These are phyloP conservation scores for Plantago lanceolata DNA, from an alignment of 305 asterid genomes.

Conservation along the genomic window DNA sequence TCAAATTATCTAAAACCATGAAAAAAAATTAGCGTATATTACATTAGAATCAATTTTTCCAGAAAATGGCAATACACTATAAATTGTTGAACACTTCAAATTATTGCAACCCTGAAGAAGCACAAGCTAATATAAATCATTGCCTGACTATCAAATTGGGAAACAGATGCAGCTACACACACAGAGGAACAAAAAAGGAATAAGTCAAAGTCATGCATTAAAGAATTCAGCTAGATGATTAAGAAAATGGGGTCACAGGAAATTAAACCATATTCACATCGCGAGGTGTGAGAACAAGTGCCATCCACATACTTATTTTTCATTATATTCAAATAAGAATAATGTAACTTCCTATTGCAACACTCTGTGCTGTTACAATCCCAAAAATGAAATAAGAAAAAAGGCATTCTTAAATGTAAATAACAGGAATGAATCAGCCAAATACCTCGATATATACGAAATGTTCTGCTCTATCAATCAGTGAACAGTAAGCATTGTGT, in stretches of 20 bases:
- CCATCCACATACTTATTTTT: no score
- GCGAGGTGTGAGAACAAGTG: no score
- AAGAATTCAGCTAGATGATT: background rate
- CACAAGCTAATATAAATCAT: background rate
- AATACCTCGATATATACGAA: slow-evolving; percentile 86
- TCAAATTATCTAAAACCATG: background rate
- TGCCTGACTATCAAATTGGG: background rate
- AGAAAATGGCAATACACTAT: background rate
- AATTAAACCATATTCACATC: no score
- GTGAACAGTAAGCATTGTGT: slow-evolving; percentile 86
- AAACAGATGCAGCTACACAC: background rate
- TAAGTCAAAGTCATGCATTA: slow-evolving; percentile 8
- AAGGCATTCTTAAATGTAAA: slow-evolving; percentile 8
- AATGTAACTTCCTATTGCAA: background rate
- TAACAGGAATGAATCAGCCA: slow-evolving; percentile 12
- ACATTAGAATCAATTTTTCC: background rate
- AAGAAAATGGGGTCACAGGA: background rate
- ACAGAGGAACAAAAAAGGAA: background rate
- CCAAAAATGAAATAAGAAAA: background rate
- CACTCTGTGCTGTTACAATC: background rate
- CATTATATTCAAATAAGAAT: no score
- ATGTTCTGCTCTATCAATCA: slow-evolving; percentile 90
- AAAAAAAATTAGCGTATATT: background rate
- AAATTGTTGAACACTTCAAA: background rate
- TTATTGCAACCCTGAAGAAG: background rate